Evolutionary conservation across 2,329 filamentous ascomycete species (phyloP), one percentile per base, ranked within the genome.

Genomic region (Leptographium galeiforme): DNA sequence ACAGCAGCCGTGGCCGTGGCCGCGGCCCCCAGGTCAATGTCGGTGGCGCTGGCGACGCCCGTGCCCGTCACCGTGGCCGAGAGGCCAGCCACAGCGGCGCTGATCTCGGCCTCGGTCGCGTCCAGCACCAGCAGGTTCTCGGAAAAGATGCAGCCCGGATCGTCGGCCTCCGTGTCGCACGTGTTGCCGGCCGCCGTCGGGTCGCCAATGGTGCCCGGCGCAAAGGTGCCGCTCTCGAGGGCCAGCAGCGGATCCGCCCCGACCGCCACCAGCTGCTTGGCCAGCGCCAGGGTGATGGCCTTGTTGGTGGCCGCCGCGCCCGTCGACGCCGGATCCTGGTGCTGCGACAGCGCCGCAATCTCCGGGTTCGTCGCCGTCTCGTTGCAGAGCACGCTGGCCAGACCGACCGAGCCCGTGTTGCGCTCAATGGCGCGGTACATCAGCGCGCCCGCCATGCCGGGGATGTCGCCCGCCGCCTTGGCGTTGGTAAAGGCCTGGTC

Each of bases 321-420:
- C 13, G 81, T 78, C 0, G 78, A 78, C 19, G 82, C 82, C 33
- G 82, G 80, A 63, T 86, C 82, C 67, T 86, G 81, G 66, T 85
- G 82, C 66, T 84, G 80, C 52, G 71, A 67, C 55, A 86, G 64
- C 45, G 79, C 79, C 33, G 72, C 76, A 61, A 86, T 83, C 68
- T 85, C 81, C 3, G 81, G 74, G 67, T 86, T 86, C 38, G 64
- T 64, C 14, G 72, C 70, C 16, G 82, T 78, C 43, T 66, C 70
- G 66, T 66, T 72, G 69, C 82, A 86, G 49, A 74, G 66, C 36
- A 73, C 76, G 48, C 76, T 81, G n/a, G 72, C 73, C 46, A 71
- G 65, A 50, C 80, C 81, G 56, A 84, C 79, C 12, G 62, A 60
- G 50, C 68, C 75, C 32, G 79, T 83, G 68, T 84, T 84, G 54